Evolutionary conservation across 2,329 filamentous ascomycete genomes (phyloP), one percentile per base, ranked within the genome.

Genomic region (Aquanectria penicillioides): DNA sequence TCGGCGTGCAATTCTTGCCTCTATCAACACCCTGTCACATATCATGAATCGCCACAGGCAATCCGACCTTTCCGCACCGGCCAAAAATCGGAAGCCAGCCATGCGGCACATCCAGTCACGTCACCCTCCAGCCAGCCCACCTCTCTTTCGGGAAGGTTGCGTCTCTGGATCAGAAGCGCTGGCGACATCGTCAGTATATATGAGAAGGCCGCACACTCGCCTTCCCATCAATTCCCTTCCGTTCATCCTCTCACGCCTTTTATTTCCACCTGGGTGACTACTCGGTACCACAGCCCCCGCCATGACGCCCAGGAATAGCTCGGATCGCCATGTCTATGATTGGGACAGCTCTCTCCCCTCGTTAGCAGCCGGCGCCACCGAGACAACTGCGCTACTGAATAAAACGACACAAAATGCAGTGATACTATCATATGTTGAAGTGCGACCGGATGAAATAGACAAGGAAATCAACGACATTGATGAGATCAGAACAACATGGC

Each of bases 401-500:
- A 17, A 15, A 18, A 5, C 33, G 9, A 13, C 25, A 18, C 6
- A 15, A 25, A 25, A 18, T 2, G 41, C 12, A 8, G 41, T 10
- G 11, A 20, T 31, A 5, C 11, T 12, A 10, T 2, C 26, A 13
- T 20, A 9, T 20, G 11, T 31, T 31, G 26, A 44, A 22, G 41
- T 8, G 12, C 26, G 17, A 13, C 25, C 26, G 17, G 11, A 29
- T 4, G 6, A 8, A 3, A 18, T 15, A 5, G 26, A 44, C 23
- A 44, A 44, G 11, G 25, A 12, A 3, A 20, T 44, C n/a, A 15
- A 36, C 22, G 25, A 20, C 6, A 10, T 44, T 12, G 15, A 44
- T 22, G 17, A 31, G 12, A 11, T 44, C 17, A 31, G 6, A 20
- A 44, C 41, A 6, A 96, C 93, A 4, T 97, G 94, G 93, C 89